Evolutionary conservation across 176 grass and related monocot genomes (phyloP).

Genomic region (Cenchrus purpureus): DNA sequence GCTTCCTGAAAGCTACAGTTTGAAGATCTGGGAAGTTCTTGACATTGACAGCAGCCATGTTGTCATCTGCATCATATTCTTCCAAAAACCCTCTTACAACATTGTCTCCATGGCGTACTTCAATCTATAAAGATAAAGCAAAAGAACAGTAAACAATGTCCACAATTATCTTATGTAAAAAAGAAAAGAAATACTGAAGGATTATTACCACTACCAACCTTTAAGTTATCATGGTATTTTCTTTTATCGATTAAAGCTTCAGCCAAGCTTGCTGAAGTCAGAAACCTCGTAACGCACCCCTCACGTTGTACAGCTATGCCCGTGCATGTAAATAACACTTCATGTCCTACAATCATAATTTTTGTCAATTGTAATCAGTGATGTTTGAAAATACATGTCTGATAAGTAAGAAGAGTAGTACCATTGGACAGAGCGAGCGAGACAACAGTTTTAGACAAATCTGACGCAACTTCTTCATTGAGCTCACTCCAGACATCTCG

Average conservation of each 20-base stretch:
- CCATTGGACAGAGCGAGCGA: background rate
- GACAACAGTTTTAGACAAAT: background rate
- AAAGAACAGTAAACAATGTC: background rate
- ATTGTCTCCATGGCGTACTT: slow-evolving; percentile 5
- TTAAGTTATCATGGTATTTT: background rate
- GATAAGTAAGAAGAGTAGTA: background rate
- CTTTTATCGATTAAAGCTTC: background rate
- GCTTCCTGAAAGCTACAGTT: background rate
- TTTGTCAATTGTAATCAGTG: background rate
- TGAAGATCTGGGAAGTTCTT: background rate
- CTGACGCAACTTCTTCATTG: background rate
- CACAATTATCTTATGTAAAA: background rate
- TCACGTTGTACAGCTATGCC: background rate
- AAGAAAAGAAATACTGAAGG: background rate
- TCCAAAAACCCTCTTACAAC: background rate
- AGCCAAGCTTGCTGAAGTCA: slow-evolving; percentile 3
- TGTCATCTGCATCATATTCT: background rate
- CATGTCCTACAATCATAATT: background rate
- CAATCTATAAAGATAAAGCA: background rate
- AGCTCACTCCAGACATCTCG: background rate
- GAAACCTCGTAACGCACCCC: background rate
- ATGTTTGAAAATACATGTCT: background rate
- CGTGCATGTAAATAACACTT: background rate
- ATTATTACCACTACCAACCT: background rate
- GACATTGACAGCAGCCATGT: background rate